Conservation (phyloP, 306 rosid genomes). For the Cucumis cinereus region DNA sequence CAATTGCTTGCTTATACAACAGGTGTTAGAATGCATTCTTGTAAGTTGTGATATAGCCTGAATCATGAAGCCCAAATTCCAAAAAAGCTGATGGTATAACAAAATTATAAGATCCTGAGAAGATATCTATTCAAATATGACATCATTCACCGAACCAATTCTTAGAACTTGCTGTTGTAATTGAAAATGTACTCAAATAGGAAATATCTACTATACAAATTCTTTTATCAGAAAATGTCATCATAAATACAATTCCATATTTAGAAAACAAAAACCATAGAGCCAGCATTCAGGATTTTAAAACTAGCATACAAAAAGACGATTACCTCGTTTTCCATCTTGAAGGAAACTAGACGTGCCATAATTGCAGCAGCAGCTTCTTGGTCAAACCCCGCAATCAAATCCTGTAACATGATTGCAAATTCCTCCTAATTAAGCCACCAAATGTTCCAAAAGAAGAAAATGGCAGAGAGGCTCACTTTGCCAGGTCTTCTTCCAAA, state of each 20-base stretch:
- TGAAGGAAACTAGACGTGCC: slow-evolving; percentile 95
- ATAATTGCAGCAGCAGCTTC: slow-evolving; percentile 97
- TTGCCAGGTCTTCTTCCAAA: background rate
- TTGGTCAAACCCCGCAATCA: slow-evolving; percentile 98
- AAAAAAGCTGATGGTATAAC: background rate
- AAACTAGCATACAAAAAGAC: background rate
- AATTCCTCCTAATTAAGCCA: background rate
- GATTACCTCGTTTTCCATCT: slow-evolving; percentile 96
- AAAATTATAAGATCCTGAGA: background rate
- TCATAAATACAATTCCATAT: background rate
- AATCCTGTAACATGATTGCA: slow-evolving; percentile 38
- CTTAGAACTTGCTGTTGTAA: background rate
- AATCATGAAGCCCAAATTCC: background rate
- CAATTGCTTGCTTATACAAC: background rate
- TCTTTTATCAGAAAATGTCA: background rate
- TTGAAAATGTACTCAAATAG: background rate
- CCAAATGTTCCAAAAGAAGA: background rate
- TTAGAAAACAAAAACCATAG: background rate
- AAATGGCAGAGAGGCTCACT: background rate
- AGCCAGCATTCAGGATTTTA: background rate
- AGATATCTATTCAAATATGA: background rate
- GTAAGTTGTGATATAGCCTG: background rate
- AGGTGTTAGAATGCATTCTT: background rate
- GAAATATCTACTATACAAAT: background rate
- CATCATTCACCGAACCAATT: background rate